These are phyloP conservation scores for Umbellularia californica DNA, from an alignment of 164 flowering plant species.

Conservation along the genomic window DNA sequence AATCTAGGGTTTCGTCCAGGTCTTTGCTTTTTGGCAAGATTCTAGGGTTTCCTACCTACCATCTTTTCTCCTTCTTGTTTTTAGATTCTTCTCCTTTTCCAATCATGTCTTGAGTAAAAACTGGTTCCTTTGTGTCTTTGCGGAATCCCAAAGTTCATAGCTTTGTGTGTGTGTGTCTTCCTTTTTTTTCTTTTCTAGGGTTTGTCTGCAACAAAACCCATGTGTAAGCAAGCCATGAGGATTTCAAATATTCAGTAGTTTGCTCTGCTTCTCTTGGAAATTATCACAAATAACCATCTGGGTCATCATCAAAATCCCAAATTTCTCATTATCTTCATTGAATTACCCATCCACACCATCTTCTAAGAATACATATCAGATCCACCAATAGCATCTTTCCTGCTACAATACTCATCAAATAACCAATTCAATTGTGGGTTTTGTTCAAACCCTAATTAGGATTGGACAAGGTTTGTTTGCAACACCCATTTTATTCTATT, in stretches of 20 bases:
- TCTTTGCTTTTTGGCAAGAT: neutral
- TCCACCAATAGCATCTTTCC: neutral
- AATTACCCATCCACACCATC: neutral
- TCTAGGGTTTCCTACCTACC: neutral
- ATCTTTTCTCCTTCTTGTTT: neutral
- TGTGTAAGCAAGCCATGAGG: neutral
- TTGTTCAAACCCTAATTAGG: neutral
- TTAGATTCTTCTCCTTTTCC: no score
- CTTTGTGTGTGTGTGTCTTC: no score
- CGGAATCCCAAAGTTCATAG: neutral
- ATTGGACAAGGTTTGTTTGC: no score
- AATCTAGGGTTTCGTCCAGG: no score
- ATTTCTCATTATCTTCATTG: neutral
- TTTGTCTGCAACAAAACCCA: neutral
- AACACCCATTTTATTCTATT: no score
- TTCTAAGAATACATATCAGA: neutral
- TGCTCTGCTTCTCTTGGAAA: neutral
- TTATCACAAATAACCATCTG: conserved; percentile 1
- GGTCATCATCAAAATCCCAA: neutral
- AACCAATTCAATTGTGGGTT: neutral
- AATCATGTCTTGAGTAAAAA: neutral
- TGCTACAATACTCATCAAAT: neutral
- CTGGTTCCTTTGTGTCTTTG: neutral
- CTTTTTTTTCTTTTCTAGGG: neutral
- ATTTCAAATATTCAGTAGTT: neutral